Percentiles rank a stretch among this genome's conserved stretches.
These are phyloP conservation scores for Jackrogersella minutella DNA, from an alignment of 495 filamentous ascomycete species.

Conservation along the genomic window DNA sequence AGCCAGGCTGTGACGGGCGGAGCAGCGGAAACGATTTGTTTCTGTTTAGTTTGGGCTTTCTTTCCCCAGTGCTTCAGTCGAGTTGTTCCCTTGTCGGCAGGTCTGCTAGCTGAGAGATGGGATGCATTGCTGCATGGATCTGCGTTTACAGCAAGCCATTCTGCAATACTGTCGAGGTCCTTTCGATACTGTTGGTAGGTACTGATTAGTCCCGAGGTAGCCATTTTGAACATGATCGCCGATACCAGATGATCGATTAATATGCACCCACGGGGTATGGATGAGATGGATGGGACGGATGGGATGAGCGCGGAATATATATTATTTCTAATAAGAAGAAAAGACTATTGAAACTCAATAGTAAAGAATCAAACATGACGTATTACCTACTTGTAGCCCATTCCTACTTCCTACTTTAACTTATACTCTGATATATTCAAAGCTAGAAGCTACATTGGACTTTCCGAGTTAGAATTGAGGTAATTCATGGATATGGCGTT, in stretches of 20 bases:
- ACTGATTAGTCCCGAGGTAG: slow-evolving; percentile 47
- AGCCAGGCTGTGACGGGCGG: background rate
- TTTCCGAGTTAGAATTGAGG: too few relatives aligned
- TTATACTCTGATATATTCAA: too few relatives aligned
- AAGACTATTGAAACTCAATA: too few relatives aligned
- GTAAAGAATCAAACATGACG: too few relatives aligned
- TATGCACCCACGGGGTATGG: too few relatives aligned
- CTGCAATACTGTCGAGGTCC: slow-evolving; percentile 58
- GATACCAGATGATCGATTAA: background rate
- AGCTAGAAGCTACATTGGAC: too few relatives aligned
- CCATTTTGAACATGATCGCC: slow-evolving; percentile 33
- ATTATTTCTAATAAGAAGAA: too few relatives aligned
- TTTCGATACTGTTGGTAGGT: slow-evolving; percentile 59
- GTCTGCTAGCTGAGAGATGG: slow-evolving; percentile 14
- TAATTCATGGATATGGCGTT: too few relatives aligned
- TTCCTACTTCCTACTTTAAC: too few relatives aligned
- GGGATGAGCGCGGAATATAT: too few relatives aligned
- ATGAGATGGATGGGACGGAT: too few relatives aligned
- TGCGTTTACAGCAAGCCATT: slow-evolving; percentile 60
- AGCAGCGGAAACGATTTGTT: background rate
- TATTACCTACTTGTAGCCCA: too few relatives aligned
- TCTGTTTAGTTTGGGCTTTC: slow-evolving; percentile 40
- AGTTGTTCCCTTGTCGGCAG: background rate
- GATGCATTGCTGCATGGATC: slow-evolving; percentile 46
- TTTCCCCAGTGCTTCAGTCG: slow-evolving; percentile 50